Evolutionary conservation across 2,329 filamentous ascomycete species (phyloP).

Genomic region (Cadophora malorum): DNA sequence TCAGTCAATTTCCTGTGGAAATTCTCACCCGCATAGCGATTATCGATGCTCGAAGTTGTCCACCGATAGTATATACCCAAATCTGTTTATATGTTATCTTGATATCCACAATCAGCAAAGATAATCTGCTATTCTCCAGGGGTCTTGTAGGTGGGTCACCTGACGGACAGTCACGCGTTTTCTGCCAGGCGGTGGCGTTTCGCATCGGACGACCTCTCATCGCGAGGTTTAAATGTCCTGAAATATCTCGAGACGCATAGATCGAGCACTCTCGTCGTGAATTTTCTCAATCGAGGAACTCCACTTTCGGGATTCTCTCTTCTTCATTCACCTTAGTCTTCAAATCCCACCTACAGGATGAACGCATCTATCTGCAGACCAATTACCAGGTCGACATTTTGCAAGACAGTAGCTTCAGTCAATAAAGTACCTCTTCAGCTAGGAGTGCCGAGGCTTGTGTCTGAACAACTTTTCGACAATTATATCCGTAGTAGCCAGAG

Average conservation of each 20-base stretch:
- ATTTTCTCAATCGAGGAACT: too few relatives aligned
- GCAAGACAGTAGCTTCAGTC: neutral
- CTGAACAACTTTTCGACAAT: neutral
- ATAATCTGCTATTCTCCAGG: too few relatives aligned
- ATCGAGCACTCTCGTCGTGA: neutral
- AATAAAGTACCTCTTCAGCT: too few relatives aligned
- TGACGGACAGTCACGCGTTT: neutral
- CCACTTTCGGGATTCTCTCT: neutral
- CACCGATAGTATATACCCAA: too few relatives aligned
- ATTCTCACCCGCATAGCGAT: too few relatives aligned
- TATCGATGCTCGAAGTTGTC: too few relatives aligned
- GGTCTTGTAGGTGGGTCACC: too few relatives aligned
- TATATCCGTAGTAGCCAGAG: neutral
- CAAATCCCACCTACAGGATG: neutral
- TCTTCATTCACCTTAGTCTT: neutral
- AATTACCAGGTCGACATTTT: neutral
- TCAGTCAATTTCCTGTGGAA: too few relatives aligned
- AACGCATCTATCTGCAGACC: neutral
- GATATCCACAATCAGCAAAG: too few relatives aligned
- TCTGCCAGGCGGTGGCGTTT: slow-evolving; percentile 13
- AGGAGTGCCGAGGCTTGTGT: neutral
- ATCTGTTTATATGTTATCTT: too few relatives aligned
- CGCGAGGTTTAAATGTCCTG: neutral
- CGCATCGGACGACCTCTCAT: slow-evolving; percentile 3
- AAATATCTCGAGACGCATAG: neutral